Base-by-base conservation (phyloP, 768 basidiomycete genomes). In the Russula sp. region DNA sequence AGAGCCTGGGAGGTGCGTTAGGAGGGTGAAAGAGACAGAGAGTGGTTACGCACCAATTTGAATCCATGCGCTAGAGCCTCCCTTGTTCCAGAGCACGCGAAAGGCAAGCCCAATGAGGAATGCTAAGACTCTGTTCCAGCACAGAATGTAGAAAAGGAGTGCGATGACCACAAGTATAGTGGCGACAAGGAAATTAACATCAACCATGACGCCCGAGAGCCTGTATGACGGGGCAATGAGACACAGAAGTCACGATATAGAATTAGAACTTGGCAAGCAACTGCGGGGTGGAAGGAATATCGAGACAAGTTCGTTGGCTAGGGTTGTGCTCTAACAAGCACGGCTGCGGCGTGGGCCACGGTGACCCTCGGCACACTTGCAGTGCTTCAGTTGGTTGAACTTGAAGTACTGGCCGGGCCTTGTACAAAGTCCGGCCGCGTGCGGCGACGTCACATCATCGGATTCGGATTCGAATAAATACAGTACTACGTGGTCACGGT, bases 101-200 rank as follows among this genome's bases (percentile, higher is more conserved):
- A 96, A 75, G 13, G 82, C 68, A 58, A 84, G 77, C 14, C 86
- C 82, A 63, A 94, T 75, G 59, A 89, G 63, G 59, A 80, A 82
- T 0, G 85, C 93, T 62, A 96, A 73, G 55, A 96, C 77, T 45
- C 94, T 84, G 75, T 94, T 95, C 84, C 89, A 92, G 77, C 89
- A 97, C 81, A 97, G 95, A 66, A 91, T 80, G 75, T 91, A 91
- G 64, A 91, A 76, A 60, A 90, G 74, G 7, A 86, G 75, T 16
- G 79, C 80, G 40, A 82, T 54, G 65, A 79, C 73, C 32, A 80
- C 82, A 70, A 80, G 81, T 56, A 87, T 73, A 73, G 85, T 88
- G 55, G 84, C 78, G 63, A 86, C 77, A 65, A 91, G 77, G 31
- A 93, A 80, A 56, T 83, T 76, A 48, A 73, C 72, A 74, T 80